A percentile compares a stretch with the other conserved stretches of the same genome.
phyloP scores from a whole-genome alignment of 1,284 basidiomycete species.

The Somion occarium region DNA sequence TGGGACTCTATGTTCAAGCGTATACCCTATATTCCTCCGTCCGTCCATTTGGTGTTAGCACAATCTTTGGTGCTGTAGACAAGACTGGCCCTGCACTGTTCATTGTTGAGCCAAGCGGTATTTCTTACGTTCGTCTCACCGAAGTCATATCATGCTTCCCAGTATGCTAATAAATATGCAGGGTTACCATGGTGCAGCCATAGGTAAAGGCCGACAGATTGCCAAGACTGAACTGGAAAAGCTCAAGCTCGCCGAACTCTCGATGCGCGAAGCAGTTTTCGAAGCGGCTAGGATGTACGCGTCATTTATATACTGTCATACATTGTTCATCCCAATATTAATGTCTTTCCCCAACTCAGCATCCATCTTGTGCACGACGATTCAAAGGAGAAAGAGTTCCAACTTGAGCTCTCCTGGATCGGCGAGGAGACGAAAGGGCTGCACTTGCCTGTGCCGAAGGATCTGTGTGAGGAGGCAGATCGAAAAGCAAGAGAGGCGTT shows the following conservation, averaged over 20 bases:
- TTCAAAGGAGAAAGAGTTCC: constrained; percentile 96
- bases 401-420: constrained; percentile 98
- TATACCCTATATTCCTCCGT: constrained; percentile 99
- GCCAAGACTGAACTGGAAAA: constrained; percentile 99
- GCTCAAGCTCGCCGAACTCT: constrained; percentile 77
- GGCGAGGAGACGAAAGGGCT: constrained; percentile 79
- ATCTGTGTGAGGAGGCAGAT: constrained; percentile 84
- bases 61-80: constrained; percentile 89
- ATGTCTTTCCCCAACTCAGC: constrained; percentile 37
- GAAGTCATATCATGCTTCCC: neutral
- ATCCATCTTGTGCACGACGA: constrained; percentile 98
- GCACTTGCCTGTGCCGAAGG: constrained; percentile 82
- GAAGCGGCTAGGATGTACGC: constrained; percentile 95
- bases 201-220: constrained; percentile 94
- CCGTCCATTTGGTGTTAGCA: constrained; percentile 93
- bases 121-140: constrained; percentile 68
- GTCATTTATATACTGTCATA: neutral
- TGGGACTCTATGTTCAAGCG: constrained; percentile 88
- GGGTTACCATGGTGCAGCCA: constrained; percentile 92
- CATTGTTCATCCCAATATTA: neutral
- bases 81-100: constrained; percentile 85
- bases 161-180: constrained; percentile 23
- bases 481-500: constrained; percentile 85
- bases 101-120: constrained; percentile 93
- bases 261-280: constrained; percentile 80